Evolutionary conservation across 805 yeast species (phyloP).

Genomic region (Wickerhamiella musiphila): DNA sequence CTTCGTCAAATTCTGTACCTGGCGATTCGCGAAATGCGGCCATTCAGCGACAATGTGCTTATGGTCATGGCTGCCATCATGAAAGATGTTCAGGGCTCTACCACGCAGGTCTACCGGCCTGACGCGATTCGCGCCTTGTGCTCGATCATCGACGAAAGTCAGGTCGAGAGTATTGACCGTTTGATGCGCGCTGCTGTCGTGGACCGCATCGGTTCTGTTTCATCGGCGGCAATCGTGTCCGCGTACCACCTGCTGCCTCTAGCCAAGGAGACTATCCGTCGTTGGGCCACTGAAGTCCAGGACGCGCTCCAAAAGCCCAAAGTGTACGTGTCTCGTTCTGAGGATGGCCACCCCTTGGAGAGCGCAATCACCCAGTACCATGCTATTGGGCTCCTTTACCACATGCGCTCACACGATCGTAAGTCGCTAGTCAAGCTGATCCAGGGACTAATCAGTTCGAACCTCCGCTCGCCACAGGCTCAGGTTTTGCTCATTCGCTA

Average conservation of each 20-base stretch:
- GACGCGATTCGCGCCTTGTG: conserved; percentile 86
- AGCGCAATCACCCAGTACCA: conserved; percentile 87
- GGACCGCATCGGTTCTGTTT: conserved; percentile 69
- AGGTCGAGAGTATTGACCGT: conserved; percentile 87
- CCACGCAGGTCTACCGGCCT: conserved; percentile 68
- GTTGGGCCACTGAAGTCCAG: conserved; percentile 88
- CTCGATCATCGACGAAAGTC: conserved; percentile 65
- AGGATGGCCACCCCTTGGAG: conserved; percentile 20
- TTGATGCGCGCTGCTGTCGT: conserved; percentile 84
- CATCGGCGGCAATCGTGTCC: conserved; percentile 87
- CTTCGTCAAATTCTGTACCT: conserved; percentile 86
- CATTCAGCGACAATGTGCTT: conserved; percentile 74
- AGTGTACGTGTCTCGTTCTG: conserved; percentile 12
- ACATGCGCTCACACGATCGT: conserved; percentile 75
- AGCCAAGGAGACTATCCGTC: conserved; percentile 78
- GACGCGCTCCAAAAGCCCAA: conserved; percentile 65
- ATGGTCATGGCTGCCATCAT: conserved; percentile 97
- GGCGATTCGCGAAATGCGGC: conserved; percentile 79
- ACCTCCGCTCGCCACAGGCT: conserved; percentile 66
- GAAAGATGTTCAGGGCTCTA: conserved; percentile 88
- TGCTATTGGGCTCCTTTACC: conserved; percentile 80
- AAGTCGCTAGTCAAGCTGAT: conserved; percentile 87
- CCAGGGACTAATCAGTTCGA: conserved; percentile 46
- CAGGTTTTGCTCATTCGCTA: conserved; percentile 71
- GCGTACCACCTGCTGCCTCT: conserved; percentile 81